Evolutionary conservation across 345 rosid genomes (phyloP), one percentile per base, ranked within the genome.

Genomic region (Camelina sativa): DNA sequence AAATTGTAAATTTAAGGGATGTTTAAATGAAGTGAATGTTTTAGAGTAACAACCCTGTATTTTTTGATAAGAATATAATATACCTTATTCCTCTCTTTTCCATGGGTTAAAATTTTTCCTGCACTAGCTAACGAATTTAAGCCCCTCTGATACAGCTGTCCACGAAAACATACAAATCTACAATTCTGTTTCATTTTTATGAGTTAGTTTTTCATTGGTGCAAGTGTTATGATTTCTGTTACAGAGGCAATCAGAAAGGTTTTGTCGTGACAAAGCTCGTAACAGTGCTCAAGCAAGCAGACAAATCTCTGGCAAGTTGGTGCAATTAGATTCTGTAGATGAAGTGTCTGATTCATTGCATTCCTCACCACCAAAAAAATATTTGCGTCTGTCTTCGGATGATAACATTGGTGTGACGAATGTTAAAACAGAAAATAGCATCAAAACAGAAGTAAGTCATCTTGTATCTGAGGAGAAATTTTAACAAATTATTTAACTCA

Each of bases 181-280:
- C 53, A 55, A 32, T 58, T 59, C 44, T 72, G 65, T 60, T 52
- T 34, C 56, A 58, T 30, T 67, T 77, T 6, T 15, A 23, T 78
- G 56, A 55, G 25, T 19, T 50, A 32, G 61, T 40, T 60, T 65
- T 23, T 52, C 11, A 53, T 52, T 47, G 51, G 57, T 73, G 52
- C 56, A 67, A 32, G 51, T 44, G 17, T 66, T 75, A 6, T 76
- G 62, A 17, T 72, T 20, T 72, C 19, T 62, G 63, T 66, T 67
- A 69, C 96, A 95, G 99, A 88, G 86, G 70, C 99, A 92, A 65
- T 72, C 89, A 17, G 89, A 84, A 72, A 89, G 90, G 82, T 85
- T 86, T 57, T 81, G 73, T 82, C 91, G 86, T 62, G 91, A 84
- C 35, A 88, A 87, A 75, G 83, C 80, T 82, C 91, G 88, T 62